Evolutionary conservation across 345 rosid genomes (phyloP).

Genomic region (Citrus glauca): DNA sequence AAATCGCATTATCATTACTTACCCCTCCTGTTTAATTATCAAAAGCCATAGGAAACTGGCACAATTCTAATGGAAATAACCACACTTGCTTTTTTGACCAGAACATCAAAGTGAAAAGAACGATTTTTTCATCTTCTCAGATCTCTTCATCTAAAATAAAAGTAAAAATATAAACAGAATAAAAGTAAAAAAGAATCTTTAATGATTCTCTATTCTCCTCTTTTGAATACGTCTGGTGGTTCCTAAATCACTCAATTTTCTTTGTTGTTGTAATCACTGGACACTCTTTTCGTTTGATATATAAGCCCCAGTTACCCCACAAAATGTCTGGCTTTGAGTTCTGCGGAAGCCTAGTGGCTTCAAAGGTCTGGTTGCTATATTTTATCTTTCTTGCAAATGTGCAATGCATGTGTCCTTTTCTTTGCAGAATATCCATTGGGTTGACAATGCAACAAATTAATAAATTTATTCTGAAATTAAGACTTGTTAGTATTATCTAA

Average conservation of each 20-base stretch:
- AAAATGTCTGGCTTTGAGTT: conserved; percentile 26
- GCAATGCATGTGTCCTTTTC: conserved; percentile 27
- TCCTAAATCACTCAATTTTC: conserved; percentile 9
- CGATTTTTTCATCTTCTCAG: background rate
- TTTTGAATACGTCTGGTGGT: conserved; percentile 11
- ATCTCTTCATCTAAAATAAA: background rate
- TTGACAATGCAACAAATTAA: background rate
- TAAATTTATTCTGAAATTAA: conserved; percentile 21
- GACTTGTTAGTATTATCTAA: conserved; percentile 24
- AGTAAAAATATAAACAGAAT: background rate
- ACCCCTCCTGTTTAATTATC: too few species aligned
- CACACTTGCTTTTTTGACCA: conserved; percentile 14
- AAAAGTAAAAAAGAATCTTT: background rate
- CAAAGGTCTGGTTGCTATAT: conserved; percentile 20
- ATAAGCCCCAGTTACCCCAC: conserved; percentile 15
- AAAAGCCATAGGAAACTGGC: too few species aligned
- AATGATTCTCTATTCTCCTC: background rate
- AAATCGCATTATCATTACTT: too few species aligned
- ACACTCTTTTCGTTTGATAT: background rate
- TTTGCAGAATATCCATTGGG: conserved; percentile 1
- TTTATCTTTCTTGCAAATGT: conserved; percentile 23
- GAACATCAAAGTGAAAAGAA: conserved; percentile 7
- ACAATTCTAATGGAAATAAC: too few species aligned
- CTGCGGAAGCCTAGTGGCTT: conserved; percentile 29
- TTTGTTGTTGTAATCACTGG: conserved; percentile 27